Evolutionary conservation across 768 basidiomycete species (phyloP), one percentile per base, ranked within the genome.

Genomic region (Lactarius sanguifluus): DNA sequence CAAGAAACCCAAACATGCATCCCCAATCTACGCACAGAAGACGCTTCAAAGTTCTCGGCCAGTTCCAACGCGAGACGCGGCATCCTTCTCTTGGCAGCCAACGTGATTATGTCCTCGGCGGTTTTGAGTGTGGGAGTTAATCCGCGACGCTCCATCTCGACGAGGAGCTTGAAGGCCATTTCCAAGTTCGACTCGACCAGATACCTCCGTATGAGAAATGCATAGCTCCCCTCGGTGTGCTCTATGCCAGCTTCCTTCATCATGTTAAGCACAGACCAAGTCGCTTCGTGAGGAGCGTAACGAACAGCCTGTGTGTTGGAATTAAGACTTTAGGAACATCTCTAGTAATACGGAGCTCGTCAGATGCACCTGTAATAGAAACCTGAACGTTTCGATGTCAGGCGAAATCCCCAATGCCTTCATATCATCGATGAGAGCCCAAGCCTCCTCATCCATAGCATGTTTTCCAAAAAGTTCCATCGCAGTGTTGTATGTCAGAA

Each of bases 11-110:
- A 96, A 1, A 81, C 78, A 7, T 77, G 75, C 23, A 78, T 75
- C 3, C 82, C 81, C 34, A 94, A 72, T 69, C 79, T 81, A 41
- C 87, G 82, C 34, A 82, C 76, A 5, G 86, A 82, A 6, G 78
- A 72, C 45, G 75, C 71, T 71, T 94, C 92, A 61, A 84, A 91
- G 67, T 81, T 77, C 3, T 79, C 75, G 0, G 87, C 86, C 16
- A 95, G 73, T 61, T 94, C 92, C 57, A 92, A 75, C 3, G 92
- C 92, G 30, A 95, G 80, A 59, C 85, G 82, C 1, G 91, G 81
- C 64, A 82, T 78, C 25, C 85, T 84, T 57, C 79, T 75, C 0
- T 81, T 73, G 5, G 89, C 83, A 3, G 86, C 85, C 32, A 86
- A 73, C 10, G 73, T 71, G 58, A 93, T 80, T 54, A 91, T 75